A percentile compares a stretch with the other conserved stretches of the same genome.
Conservation (phyloP, 2,329 filamentous ascomycete species). For the Neocatenulostroma microsporum region DNA sequence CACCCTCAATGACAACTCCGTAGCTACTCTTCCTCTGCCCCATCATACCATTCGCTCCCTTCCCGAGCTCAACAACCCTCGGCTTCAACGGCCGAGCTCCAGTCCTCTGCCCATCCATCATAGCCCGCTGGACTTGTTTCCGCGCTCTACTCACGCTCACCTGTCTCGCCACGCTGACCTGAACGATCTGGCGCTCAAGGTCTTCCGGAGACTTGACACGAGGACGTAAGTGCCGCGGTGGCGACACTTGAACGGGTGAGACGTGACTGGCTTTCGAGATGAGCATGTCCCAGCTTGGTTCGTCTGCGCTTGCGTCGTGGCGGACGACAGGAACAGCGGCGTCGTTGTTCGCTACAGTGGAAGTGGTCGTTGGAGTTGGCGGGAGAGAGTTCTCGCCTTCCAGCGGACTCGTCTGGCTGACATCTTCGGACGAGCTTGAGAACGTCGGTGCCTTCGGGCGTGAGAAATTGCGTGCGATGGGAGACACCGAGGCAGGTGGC, state of each 20-base stretch:
- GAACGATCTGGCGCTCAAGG: constrained; percentile 23
- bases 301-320: constrained; percentile 7
- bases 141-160: constrained; percentile 22
- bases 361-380: constrained; percentile 18
- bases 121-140: constrained; percentile 18
- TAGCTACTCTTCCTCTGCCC: constrained; percentile 26
- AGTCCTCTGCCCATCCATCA: too few relatives aligned
- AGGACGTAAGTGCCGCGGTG: constrained; percentile 5
- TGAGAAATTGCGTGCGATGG: constrained; percentile 12
- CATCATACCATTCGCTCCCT: constrained; percentile 14
- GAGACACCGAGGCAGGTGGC: constrained; percentile 14
- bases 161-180: constrained; percentile 24
- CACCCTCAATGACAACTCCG: constrained; percentile 18
- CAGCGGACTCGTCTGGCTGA: background rate
- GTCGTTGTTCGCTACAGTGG: background rate
- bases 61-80: constrained; percentile 25
- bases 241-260: constrained; percentile 3
- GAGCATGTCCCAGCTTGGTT: constrained; percentile 14
- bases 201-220: constrained; percentile 19
- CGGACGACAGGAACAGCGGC: too few relatives aligned
- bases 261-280: constrained; percentile 7
- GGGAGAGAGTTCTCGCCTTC: constrained; percentile 2
- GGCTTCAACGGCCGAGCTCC: constrained; percentile 24
- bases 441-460: constrained; percentile 10
- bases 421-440: constrained; percentile 1